Conservation (phyloP, 2,329 filamentous ascomycete genomes). For the Daldinia sp. region DNA sequence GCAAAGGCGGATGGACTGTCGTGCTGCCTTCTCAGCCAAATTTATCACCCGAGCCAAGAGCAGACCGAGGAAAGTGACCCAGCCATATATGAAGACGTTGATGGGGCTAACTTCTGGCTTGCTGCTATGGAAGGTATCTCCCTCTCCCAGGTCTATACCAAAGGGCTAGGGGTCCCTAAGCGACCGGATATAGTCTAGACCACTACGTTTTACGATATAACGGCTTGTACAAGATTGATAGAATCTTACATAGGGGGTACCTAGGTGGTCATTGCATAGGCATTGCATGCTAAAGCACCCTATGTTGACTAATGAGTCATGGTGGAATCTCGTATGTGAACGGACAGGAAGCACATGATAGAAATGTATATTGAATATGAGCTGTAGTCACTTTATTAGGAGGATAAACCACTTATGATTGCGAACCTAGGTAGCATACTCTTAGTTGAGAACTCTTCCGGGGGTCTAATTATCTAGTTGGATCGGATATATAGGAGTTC, state of each 20-base stretch:
- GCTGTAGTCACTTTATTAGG: neutral
- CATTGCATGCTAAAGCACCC: neutral
- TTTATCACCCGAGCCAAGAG: conserved; percentile 9
- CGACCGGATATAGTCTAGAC: conserved; percentile 14
- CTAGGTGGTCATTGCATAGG: neutral
- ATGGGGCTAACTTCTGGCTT: too few relatives aligned
- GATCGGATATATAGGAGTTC: neutral
- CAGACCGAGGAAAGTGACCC: conserved; percentile 16
- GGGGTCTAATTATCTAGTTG: neutral
- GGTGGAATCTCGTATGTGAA: neutral
- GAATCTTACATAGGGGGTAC: neutral
- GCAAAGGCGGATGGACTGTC: conserved; percentile 7
- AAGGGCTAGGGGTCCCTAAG: conserved; percentile 12
- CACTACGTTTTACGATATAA: neutral
- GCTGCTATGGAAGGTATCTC: conserved; percentile 2
- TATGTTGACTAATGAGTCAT: neutral
- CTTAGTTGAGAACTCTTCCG: neutral
- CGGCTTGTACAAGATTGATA: conserved; percentile 2
- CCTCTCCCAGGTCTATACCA: neutral
- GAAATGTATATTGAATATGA: neutral
- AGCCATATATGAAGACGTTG: conserved; percentile 23
- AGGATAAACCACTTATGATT: neutral
- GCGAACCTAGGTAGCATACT: neutral
- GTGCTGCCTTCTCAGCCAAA: neutral
- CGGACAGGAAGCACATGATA: neutral